phyloP scores from a whole-genome alignment of 2,329 filamentous ascomycete species.

The Pseudodiploospora longispora region DNA sequence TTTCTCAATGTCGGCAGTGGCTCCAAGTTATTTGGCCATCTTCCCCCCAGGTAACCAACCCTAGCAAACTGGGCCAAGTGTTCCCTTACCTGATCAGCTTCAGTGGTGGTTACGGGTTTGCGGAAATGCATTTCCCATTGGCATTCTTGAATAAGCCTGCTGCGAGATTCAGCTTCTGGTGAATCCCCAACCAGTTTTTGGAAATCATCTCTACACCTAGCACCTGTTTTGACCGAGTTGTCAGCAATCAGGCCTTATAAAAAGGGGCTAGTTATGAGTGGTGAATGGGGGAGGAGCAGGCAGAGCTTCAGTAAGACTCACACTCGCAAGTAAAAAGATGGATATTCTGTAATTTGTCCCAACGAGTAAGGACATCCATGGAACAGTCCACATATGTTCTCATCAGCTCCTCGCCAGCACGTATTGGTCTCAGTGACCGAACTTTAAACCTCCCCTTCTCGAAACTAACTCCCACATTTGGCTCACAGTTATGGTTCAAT shows the following conservation, averaged over 20 bases:
- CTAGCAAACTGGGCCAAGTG: no score
- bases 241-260: background rate
- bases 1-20: constrained; percentile 3
- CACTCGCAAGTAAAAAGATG: constrained; percentile 6
- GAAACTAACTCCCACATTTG: constrained; percentile 4
- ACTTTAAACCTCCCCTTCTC: constrained; percentile 1
- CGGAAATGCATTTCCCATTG: background rate
- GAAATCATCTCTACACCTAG: background rate
- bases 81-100: no score
- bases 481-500: constrained; percentile 7
- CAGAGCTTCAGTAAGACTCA: background rate
- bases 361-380: constrained; percentile 4
- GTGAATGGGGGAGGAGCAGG: background rate
- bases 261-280: background rate
- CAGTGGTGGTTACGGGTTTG: no score
- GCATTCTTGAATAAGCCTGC: background rate
- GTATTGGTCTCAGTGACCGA: background rate
- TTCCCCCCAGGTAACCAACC: background rate
- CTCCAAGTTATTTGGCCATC: constrained; percentile 4
- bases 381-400: constrained; percentile 2
- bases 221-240: background rate
- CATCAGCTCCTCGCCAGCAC: constrained; percentile 4
- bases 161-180: background rate
- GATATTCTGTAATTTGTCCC: background rate
- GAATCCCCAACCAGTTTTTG: background rate